phyloP scores from a whole-genome alignment of 2,329 filamentous ascomycete species.

The Fusarium sambucinum region DNA sequence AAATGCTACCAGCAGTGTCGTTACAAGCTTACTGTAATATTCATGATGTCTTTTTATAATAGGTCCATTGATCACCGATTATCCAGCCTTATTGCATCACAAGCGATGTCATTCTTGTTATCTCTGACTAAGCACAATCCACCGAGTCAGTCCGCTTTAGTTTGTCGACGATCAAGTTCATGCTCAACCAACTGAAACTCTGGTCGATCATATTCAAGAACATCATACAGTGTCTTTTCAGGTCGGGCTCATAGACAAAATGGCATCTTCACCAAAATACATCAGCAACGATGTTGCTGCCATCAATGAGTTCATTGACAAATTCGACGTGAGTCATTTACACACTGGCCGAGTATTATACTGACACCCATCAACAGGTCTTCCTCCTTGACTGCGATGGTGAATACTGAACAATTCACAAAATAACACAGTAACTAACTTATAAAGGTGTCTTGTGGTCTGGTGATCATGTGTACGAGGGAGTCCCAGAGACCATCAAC shows the following conservation, averaged over 20 bases:
- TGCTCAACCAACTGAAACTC: constrained; percentile 8
- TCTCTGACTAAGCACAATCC: constrained; percentile 31
- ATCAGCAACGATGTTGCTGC: constrained; percentile 83
- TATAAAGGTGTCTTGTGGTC: constrained; percentile 91
- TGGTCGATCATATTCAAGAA: constrained; percentile 6
- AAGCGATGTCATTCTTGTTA: constrained; percentile 4
- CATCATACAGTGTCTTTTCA: not conserved
- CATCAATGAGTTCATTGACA: constrained; percentile 85
- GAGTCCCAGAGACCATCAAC: constrained; percentile 85
- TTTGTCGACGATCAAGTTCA: constrained; percentile 3
- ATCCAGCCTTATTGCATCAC: constrained; percentile 5
- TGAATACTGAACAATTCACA: constrained; percentile 55
- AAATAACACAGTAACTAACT: constrained; percentile 17
- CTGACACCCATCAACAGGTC: constrained; percentile 65
- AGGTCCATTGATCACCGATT: not conserved
- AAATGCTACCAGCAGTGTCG: not conserved
- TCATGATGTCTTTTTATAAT: not conserved
- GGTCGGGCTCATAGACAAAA: constrained; percentile 8
- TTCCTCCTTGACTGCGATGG: constrained; percentile 99
- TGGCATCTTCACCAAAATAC: constrained; percentile 63
- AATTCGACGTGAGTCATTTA: constrained; percentile 83
- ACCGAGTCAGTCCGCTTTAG: constrained; percentile 18
- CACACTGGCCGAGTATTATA: not conserved
- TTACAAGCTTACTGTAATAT: not conserved
- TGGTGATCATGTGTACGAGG: constrained; percentile 88